Conservation (phyloP, 441 rosid genomes). For the Adansonia gregorii region DNA sequence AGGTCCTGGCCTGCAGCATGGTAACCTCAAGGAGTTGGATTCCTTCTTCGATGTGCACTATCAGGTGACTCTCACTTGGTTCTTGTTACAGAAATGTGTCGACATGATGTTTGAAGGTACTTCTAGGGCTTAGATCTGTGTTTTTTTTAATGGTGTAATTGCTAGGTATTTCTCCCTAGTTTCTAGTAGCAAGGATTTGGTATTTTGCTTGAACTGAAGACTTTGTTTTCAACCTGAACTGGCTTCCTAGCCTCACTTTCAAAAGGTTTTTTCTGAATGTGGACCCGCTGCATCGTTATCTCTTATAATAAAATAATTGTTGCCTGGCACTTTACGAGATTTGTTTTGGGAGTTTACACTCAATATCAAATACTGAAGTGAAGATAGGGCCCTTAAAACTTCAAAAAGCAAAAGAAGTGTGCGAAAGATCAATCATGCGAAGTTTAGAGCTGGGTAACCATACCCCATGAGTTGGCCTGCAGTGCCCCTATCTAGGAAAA, state of each 20-base stretch:
- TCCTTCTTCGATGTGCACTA: background rate
- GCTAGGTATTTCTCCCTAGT: background rate
- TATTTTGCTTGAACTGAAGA: background rate
- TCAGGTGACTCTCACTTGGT: background rate
- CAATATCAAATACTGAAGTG: background rate
- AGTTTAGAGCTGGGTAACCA: background rate
- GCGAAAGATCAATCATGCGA: background rate
- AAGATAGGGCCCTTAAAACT: background rate
- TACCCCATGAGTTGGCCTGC: no score
- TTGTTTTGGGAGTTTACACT: background rate
- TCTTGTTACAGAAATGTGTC: slow-evolving; percentile 27
- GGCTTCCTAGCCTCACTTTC: background rate
- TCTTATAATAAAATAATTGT: background rate
- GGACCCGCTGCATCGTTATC: background rate
- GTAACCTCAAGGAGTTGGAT: background rate
- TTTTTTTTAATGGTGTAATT: background rate
- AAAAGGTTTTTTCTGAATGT: background rate
- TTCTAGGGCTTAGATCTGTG: background rate
- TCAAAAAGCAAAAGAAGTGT: background rate
- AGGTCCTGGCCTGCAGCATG: background rate
- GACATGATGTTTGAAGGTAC: slow-evolving; percentile 29
- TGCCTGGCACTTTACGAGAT: background rate
- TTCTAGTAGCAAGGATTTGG: background rate
- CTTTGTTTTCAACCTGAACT: background rate
- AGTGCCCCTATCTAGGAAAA: no score